Evolutionary conservation across 768 basidiomycete species (phyloP), one percentile per base, ranked within the genome.

Genomic region (Megacollybia marginata): DNA sequence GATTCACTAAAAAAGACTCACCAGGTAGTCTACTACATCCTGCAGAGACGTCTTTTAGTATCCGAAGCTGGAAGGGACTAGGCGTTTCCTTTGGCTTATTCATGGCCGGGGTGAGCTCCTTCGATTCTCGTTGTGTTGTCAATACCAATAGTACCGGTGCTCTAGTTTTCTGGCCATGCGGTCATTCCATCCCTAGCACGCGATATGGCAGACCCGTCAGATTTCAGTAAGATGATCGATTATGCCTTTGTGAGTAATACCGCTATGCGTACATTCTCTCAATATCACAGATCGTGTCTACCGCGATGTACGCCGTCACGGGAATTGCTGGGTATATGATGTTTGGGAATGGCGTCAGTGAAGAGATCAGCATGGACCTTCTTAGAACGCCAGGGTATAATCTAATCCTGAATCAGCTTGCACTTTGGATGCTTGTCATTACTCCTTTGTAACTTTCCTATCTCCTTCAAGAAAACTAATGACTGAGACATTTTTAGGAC

Each of bases 311-410:
- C 55, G 62, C 70, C n/a, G 52, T 85, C 10, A 83, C 92, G 28
- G 92, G 87, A 4, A 79, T 76, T 42, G 82, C 81, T 16, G 95
- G 94, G 1, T 97, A 96, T 57, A 64, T 89, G 16, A 98, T 98
- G 95, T 93, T 92, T 60, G 92, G 92, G 9, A 71, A 77, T 45
- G 57, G 62, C 32, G 90, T 94, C 45, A 82, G 80, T 57, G 89
- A 88, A 51, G 91, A 92, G 85, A 82, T 97, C 62, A 95, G 91
- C 52, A 78, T 80, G 52, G 85, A 97, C 60, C 69, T 98, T 31
- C 71, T 92, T 48, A 71, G 66, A 44, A 88, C 82, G 10, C 71
- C 78, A 1, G 87, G 83, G 16, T 95, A 88, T 61, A 89, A 83
- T 52, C 69, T 75, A 13, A 54, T 67, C 4, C 66, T 97, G 13